Percentiles rank a stretch among this genome's conserved stretches.
These are phyloP conservation scores for Kodamaea kaohsiungensis DNA, from an alignment of 805 yeast genomes.

Conservation along the genomic window DNA sequence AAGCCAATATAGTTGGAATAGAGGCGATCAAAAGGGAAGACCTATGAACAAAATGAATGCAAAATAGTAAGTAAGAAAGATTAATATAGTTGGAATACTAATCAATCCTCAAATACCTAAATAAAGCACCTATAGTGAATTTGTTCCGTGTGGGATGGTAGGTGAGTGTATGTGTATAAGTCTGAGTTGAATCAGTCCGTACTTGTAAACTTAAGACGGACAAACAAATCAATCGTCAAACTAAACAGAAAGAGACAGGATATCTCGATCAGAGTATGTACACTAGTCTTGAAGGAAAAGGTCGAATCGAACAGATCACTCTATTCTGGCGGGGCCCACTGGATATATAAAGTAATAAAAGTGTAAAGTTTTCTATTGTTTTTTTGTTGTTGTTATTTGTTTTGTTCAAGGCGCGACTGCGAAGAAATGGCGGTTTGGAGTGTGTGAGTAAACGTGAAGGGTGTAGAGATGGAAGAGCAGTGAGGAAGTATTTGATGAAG, in stretches of 20 bases:
- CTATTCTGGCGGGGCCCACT: neutral
- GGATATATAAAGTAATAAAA: neutral
- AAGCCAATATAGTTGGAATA: neutral
- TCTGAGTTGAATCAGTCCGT: neutral
- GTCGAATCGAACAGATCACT: neutral
- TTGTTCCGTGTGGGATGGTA: neutral
- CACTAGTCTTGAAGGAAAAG: neutral
- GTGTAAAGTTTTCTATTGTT: neutral
- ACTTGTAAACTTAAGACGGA: conserved; percentile 1
- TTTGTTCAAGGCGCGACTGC: neutral
- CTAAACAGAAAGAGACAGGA: neutral
- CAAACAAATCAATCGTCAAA: neutral
- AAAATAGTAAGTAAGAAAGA: neutral
- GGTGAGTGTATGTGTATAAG: neutral
- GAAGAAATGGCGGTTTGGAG: neutral
- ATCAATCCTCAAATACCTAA: neutral
- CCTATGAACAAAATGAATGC: neutral
- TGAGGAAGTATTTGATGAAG: neutral
- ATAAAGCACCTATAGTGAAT: neutral
- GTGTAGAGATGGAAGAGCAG: neutral
- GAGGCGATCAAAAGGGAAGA: neutral
- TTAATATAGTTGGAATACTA: neutral
- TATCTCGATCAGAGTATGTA: neutral
- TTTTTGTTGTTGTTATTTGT: neutral
- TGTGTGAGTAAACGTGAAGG: neutral